A percentile compares a stretch with the other conserved stretches of the same genome.
Conservation (phyloP, 306 rosid genomes). For the Phaseolus lunatus region DNA sequence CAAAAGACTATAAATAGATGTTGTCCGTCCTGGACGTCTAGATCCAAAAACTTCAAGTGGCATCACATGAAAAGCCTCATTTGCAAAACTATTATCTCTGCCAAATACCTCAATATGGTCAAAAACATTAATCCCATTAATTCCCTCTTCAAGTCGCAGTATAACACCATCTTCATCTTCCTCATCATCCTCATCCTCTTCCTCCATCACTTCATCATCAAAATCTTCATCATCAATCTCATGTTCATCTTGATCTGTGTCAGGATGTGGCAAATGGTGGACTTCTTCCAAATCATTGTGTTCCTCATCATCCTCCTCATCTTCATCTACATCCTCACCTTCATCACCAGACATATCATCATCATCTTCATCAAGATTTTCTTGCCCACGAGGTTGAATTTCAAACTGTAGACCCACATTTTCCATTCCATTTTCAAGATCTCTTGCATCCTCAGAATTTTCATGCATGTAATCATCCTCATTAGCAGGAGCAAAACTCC, state of each 20-base stretch:
- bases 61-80: slow-evolving; percentile 94
- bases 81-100: slow-evolving; percentile 82
- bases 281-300: slow-evolving; percentile 89
- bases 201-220: slow-evolving; percentile 97
- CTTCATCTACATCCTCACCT: slow-evolving; percentile 92
- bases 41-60: slow-evolving; percentile 97
- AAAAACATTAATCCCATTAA: slow-evolving; percentile 96
- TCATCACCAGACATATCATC: slow-evolving; percentile 99
- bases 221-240: slow-evolving; percentile 98
- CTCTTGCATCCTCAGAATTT: slow-evolving; percentile 82
- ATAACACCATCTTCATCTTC: slow-evolving; percentile 99
- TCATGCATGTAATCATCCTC: slow-evolving; percentile 96
- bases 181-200: slow-evolving; percentile 97
- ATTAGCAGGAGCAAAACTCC: slow-evolving; percentile 69
- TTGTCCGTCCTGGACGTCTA: slow-evolving; percentile 92
- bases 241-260: slow-evolving; percentile 97
- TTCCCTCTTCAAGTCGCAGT: slow-evolving; percentile 95
- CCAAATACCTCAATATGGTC: slow-evolving; percentile 98
- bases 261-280: slow-evolving; percentile 94
- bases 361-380: slow-evolving; percentile 86
- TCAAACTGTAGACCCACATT: slow-evolving; percentile 76
- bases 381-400: slow-evolving; percentile 83
- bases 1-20: slow-evolving; percentile 94
- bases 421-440: slow-evolving; percentile 79
- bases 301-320: slow-evolving; percentile 90